Percentiles rank a stretch among this genome's conserved stretches.
Conservation (phyloP, 306 rosid species). For the Elaeagnus macrophylla region DNA sequence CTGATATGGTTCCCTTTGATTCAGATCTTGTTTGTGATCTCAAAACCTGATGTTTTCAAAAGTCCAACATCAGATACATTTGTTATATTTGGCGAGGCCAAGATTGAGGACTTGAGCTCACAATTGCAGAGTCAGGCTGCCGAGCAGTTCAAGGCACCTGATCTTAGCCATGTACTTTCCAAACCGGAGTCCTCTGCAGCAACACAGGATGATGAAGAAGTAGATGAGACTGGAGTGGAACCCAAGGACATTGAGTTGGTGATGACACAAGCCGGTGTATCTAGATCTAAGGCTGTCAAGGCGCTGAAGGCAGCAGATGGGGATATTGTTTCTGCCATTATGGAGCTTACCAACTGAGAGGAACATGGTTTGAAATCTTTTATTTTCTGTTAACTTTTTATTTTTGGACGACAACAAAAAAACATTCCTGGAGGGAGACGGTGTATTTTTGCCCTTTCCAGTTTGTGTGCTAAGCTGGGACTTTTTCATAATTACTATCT, state of each 20-base stretch:
- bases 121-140: conserved; percentile 87
- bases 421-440: too few relatives aligned
- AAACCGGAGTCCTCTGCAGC: conserved; percentile 54
- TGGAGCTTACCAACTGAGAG: conserved; percentile 73
- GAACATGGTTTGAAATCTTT: too few relatives aligned
- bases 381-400: too few relatives aligned
- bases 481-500: too few relatives aligned
- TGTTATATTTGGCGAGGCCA: conserved; percentile 81
- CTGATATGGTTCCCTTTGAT: not conserved
- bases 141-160: conserved; percentile 88
- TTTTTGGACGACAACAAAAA: too few relatives aligned
- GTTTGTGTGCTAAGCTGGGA: too few relatives aligned
- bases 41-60: conserved; percentile 90
- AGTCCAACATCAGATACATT: conserved; percentile 85
- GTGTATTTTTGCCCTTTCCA: too few relatives aligned
- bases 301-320: conserved; percentile 67
- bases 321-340: conserved; percentile 80
- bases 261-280: conserved; percentile 84
- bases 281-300: conserved; percentile 69
- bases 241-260: conserved; percentile 83
- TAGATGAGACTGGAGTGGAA: conserved; percentile 72
- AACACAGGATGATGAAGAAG: conserved; percentile 72
- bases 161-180: conserved; percentile 41
- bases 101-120: conserved; percentile 85
- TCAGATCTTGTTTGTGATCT: conserved; percentile 75